These are phyloP conservation scores for Pyrus hybrid DNA, from an alignment of 331 rosid genomes.

Conservation along the genomic window DNA sequence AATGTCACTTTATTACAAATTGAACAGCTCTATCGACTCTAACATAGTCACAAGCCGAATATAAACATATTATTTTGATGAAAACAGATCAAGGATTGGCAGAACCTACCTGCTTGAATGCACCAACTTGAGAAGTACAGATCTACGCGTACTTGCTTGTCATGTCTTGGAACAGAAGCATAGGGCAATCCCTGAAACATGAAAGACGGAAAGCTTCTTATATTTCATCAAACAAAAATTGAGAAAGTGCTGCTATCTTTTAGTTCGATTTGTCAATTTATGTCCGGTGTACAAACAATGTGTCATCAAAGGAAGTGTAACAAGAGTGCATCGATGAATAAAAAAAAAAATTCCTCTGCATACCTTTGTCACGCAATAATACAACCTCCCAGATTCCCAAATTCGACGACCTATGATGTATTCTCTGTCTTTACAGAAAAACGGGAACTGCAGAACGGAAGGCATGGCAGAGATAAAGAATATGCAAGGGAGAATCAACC, in stretches of 20 bases:
- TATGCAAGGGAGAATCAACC: neutral
- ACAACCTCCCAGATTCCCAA: slow-evolving; percentile 64
- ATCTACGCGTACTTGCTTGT: slow-evolving; percentile 76
- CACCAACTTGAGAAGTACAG: slow-evolving; percentile 88
- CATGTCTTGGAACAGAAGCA: slow-evolving; percentile 56
- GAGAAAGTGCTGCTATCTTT: neutral
- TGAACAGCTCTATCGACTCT: neutral
- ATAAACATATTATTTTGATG: neutral
- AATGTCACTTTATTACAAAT: neutral
- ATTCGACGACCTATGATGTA: slow-evolving; percentile 88
- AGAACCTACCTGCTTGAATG: slow-evolving; percentile 64
- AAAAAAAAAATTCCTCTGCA: neutral
- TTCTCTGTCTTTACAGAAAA: slow-evolving; percentile 91
- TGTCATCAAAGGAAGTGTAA: neutral
- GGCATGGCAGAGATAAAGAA: neutral
- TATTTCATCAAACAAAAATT: neutral
- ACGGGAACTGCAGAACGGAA: slow-evolving; percentile 62
- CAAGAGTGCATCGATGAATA: neutral
- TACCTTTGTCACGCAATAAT: slow-evolving; percentile 91
- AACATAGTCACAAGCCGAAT: neutral
- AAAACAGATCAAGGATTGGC: neutral
- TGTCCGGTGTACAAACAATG: no score
- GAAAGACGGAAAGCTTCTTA: neutral
- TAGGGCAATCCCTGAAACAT: slow-evolving; percentile 63
- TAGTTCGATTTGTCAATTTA: no score